Base-by-base conservation (phyloP, 1,284 basidiomycete species). In the Hortiboletus rubellus region DNA sequence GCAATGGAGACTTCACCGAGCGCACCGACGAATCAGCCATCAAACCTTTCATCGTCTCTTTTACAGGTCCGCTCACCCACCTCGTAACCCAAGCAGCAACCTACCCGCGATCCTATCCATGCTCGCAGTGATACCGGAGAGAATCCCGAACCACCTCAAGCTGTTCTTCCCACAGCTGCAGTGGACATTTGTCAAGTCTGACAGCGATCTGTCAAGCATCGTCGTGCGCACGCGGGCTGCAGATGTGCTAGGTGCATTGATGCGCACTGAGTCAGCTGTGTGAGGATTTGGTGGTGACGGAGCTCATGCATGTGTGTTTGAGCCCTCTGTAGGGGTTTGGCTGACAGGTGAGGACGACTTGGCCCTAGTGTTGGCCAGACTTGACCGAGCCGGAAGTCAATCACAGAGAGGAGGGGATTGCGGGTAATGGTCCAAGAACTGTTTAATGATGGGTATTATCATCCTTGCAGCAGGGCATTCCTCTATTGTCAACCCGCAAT, bases 151-250 rank as follows among this genome's bases (percentile, higher is more conserved):
- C 22, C 92, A 97, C 63, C 94, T 98, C 62, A 94, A 94, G 71
- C 96, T 96, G 1, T 99, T 99, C 87, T 98, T 98, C 81, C 97
- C 96, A 3, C 96, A 99, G 71, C 78, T 99, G 38, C 96, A 98
- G 71, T 84, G 96, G 41, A 98, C 95, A 0, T 99, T 99, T 70
- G 91, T 98, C 74, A 99, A 99, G 76, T 93, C 94, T 40, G 83
- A 91, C 1, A 84, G 88, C 58, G 96, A 99, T 72, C 76, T 89
- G 1, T 82, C 89, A 2, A 92, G 91, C 63, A 77, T 83, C 3
- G 86, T 84, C 18, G 94, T 99, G 31, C 86, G 96, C 50, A 87
- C 78, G 58, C 86, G 85, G 52, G 96, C 95, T 0, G 93, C 88
- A 0, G 81, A 86, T 31, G 96, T 92, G 31, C 80, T 99, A 0